phyloP scores from a whole-genome alignment of 192 early-diverging fungal species.

The Thamnidium elegans region DNA sequence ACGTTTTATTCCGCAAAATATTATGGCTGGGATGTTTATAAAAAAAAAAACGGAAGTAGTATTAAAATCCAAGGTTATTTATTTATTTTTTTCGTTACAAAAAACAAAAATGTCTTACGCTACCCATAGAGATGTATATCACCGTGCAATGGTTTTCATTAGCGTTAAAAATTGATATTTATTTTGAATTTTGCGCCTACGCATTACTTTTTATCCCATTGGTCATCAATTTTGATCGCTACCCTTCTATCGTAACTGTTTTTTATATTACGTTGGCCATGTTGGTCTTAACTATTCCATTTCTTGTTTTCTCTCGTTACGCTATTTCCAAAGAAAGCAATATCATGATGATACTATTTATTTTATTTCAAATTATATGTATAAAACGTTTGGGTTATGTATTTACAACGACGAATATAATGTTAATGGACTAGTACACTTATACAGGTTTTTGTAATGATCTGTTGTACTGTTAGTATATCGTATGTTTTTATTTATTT shows the following conservation, averaged over 20 bases:
- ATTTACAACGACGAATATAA: too few relatives aligned
- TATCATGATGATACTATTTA: background rate
- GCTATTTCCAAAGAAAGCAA: conserved; percentile 1
- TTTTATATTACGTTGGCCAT: too few relatives aligned
- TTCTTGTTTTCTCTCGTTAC: background rate
- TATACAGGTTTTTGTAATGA: too few relatives aligned
- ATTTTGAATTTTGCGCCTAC: conserved; percentile 4
- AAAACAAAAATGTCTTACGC: too few relatives aligned
- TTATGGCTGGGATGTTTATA: conserved; percentile 9
- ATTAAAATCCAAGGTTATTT: background rate
- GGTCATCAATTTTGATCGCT: too few relatives aligned
- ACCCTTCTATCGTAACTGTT: too few relatives aligned
- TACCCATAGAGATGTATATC: conserved; percentile 9
- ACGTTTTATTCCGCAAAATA: background rate
- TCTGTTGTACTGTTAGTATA: background rate
- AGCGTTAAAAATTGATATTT: conserved; percentile 18
- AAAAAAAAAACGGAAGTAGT: conserved; percentile 5
- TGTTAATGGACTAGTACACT: too few relatives aligned
- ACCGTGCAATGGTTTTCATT: conserved; percentile 13
- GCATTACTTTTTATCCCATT: background rate
- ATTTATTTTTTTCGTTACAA: background rate
- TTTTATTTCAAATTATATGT: background rate
- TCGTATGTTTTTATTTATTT: background rate
- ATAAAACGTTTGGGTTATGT: background rate
- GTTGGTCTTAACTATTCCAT: too few relatives aligned